Percentiles rank a stretch among this genome's conserved stretches.
These are phyloP conservation scores for Cymbopogon citratus DNA, from an alignment of 176 grass and related monocot genomes.

Conservation along the genomic window DNA sequence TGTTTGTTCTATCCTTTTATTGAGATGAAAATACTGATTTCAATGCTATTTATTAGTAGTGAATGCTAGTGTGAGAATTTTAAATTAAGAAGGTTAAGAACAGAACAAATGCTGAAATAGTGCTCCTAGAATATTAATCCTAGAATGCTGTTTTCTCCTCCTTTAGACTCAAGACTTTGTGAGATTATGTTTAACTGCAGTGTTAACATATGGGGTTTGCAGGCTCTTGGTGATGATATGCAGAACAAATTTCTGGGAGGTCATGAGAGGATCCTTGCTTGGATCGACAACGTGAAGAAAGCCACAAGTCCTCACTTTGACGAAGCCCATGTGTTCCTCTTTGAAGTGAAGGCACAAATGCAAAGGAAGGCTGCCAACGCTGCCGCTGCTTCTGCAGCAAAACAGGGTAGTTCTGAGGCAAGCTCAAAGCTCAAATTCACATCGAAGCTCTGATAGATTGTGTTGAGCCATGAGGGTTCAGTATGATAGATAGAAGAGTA, in stretches of 20 bases:
- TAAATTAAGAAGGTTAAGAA: not conserved
- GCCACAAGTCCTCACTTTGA: conserved; percentile 76
- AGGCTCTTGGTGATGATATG: conserved; percentile 43
- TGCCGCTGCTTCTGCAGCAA: not conserved
- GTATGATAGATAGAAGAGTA: not conserved
- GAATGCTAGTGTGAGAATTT: not conserved
- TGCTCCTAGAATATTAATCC: not conserved
- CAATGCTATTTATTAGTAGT: not conserved
- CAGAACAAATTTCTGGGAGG: conserved; percentile 44
- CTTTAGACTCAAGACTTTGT: not conserved
- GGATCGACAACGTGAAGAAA: conserved; percentile 79
- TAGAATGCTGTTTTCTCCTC: not conserved
- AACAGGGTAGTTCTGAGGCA: not conserved
- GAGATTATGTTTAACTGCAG: not conserved
- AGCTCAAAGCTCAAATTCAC: not conserved
- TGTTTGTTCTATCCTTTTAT: not conserved
- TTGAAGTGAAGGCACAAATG: conserved; percentile 40
- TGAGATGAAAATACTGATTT: not conserved
- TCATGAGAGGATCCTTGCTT: conserved; percentile 47
- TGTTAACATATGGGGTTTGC: conserved; percentile 2
- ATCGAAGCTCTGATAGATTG: conserved; percentile 36
- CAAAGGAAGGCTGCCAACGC: conserved; percentile 15
- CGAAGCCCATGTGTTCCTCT: conserved; percentile 42
- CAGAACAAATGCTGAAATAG: not conserved
- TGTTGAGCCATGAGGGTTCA: not conserved